Conservation (phyloP, 23 red algal species). For the Gracilariopsis chorda region DNA sequence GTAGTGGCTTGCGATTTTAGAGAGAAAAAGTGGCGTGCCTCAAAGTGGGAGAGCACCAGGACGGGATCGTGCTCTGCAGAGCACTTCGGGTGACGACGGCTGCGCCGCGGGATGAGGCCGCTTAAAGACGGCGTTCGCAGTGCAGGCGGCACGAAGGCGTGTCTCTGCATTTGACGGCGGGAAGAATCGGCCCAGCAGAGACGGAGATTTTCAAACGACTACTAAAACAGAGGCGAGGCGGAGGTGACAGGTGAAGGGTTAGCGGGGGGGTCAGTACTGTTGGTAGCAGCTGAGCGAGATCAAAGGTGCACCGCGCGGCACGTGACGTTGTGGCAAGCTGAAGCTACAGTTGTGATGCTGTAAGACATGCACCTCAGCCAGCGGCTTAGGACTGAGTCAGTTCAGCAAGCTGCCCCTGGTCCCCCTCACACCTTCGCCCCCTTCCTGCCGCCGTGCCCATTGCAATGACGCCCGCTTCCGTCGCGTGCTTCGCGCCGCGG, state of each 20-base stretch:
- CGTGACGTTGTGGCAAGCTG: too few species aligned
- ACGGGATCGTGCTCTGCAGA: neutral
- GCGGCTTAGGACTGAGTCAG: too few species aligned
- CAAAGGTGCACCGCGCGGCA: too few species aligned
- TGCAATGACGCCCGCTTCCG: neutral
- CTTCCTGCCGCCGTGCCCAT: too few species aligned
- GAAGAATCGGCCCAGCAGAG: too few species aligned
- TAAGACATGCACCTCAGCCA: too few species aligned
- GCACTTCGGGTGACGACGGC: neutral
- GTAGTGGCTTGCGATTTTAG: neutral
- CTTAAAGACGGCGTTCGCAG: neutral
- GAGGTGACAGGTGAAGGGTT: too few species aligned
- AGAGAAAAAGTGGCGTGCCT: neutral
- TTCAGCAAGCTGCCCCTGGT: too few species aligned
- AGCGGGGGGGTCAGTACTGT: too few species aligned
- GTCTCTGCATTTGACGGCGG: neutral
- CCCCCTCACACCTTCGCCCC: too few species aligned
- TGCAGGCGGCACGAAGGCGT: neutral
- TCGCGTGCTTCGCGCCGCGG: neutral
- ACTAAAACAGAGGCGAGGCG: neutral
- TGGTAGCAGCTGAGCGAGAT: too few species aligned
- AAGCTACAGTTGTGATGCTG: too few species aligned
- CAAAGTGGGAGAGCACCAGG: constrained; percentile 45
- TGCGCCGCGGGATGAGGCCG: neutral
- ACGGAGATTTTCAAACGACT: neutral